A percentile compares a stretch with the other conserved stretches of the same genome.
These are phyloP conservation scores for Pseudohalonectria lignicola DNA, from an alignment of 2,329 filamentous ascomycete species.

Conservation along the genomic window DNA sequence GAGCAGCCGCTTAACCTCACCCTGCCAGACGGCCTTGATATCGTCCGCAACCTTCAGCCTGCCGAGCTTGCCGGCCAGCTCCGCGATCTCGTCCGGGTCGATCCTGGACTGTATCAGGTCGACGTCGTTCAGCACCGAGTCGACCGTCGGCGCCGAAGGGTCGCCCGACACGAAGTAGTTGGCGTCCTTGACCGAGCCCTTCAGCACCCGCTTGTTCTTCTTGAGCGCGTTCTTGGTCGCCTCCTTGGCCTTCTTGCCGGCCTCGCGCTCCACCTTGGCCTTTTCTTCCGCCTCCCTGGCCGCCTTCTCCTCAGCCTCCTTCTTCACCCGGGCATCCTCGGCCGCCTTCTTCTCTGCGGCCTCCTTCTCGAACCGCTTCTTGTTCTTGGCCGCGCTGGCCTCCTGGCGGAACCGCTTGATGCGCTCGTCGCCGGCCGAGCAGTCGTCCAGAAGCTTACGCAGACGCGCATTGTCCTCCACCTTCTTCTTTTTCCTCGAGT, in stretches of 20 bases:
- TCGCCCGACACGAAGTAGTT: conserved; percentile 86
- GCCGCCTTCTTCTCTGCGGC: conserved; percentile 78
- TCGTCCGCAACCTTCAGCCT: conserved; percentile 68
- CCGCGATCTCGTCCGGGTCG: conserved; percentile 81
- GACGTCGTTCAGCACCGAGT: conserved; percentile 72
- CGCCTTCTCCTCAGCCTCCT: conserved; percentile 71
- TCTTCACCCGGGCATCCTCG: conserved; percentile 75
- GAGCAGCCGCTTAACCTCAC: conserved; percentile 68
- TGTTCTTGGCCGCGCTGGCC: conserved; percentile 90
- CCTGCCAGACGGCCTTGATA: conserved; percentile 75
- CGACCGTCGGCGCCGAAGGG: conserved; percentile 64
- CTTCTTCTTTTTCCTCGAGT: conserved; percentile 98
- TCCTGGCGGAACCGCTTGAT: conserved; percentile 96
- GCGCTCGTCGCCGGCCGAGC: conserved; percentile 74
- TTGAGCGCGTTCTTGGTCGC: conserved; percentile 97
- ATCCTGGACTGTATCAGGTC: conserved; percentile 82
- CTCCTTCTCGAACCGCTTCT: conserved; percentile 83
- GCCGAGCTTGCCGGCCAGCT: conserved; percentile 69
- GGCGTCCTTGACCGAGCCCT: conserved; percentile 87
- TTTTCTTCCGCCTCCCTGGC: conserved; percentile 77
- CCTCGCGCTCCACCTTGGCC: conserved; percentile 74
- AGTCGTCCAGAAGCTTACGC: conserved; percentile 80
- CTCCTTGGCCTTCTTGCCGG: conserved; percentile 93
- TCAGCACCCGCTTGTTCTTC: conserved; percentile 99
- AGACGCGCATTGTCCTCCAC: conserved; percentile 90